phyloP scores from a whole-genome alignment of 2,329 filamentous ascomycete species.

The Colletotrichum sidae region DNA sequence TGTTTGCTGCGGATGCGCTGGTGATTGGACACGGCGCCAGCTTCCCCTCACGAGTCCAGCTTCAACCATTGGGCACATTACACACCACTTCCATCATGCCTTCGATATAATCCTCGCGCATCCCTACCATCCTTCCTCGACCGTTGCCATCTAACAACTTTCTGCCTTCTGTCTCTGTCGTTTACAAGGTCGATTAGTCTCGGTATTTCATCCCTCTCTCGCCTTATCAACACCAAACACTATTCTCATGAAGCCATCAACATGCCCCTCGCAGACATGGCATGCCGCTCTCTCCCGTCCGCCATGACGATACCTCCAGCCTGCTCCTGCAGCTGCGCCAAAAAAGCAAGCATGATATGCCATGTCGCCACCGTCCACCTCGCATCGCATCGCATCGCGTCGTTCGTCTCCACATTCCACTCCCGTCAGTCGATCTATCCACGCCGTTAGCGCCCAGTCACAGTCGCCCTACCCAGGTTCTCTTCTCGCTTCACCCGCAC shows the following conservation, averaged over 20 bases:
- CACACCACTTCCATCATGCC: no score
- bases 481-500: background rate
- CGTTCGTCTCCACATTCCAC: constrained; percentile 8
- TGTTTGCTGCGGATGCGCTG: constrained; percentile 6
- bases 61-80: no score
- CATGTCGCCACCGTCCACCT: constrained; percentile 14
- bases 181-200: background rate
- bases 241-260: background rate
- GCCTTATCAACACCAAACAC: background rate
- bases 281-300: no score
- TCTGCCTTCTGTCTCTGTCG: no score
- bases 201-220: background rate
- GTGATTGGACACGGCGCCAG: background rate
- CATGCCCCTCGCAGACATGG: constrained; percentile 3
- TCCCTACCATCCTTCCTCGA: no score
- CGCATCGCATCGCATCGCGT: background rate
- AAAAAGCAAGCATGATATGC: constrained; percentile 19
- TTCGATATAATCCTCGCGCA: no score
- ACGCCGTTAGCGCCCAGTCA: no score
- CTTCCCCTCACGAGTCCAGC: background rate
- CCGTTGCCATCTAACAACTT: no score
- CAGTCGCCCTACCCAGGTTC: background rate
- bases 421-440: background rate
- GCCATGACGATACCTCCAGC: no score
- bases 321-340: constrained; percentile 16